Base-by-base conservation (phyloP, 2,329 filamentous ascomycete species). In the Thelonectria discophora region DNA sequence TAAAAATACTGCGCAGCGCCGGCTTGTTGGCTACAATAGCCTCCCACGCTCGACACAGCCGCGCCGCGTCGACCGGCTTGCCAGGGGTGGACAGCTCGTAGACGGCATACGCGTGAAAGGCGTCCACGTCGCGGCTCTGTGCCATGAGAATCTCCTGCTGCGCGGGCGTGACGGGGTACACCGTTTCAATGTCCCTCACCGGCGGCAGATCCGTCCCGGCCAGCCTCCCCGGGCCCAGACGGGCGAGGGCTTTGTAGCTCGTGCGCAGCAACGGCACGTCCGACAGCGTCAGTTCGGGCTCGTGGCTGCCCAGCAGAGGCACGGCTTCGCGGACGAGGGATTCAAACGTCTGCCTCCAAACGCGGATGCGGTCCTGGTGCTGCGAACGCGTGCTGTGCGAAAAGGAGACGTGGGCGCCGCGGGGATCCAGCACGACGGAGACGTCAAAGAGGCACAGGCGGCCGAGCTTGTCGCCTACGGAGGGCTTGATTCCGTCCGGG, bases 381-480 rank as follows among this genome's bases (percentile, higher is more conserved):
- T 68, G 75, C 9, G 80, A 79, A 17, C 75, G 72, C 7, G 72
- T 73, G 65, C 79, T 81, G 68, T 81, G 84, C 0, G 81, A 66
- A 21, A 84, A 76, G 34, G 81, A 80, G 53, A 86, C 68, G 32
- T 77, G 80, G 3, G 80, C 79, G 12, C 71, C 69, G 27, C 76
- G 72, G 20, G 80, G 75, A 37, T 84, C 80, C 12, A 83, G 72
- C 60, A 77, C 76, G n/a, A 81, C 77, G 1, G 79, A 82, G 3
- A 85, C 73, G 62, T 86, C 84, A 12, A 86, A 85, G 0, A 84
- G 64, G 0, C 83, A 80, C 9, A 84, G 79, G 10, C 83, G 79
- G 5, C 81, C 80, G 7, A 85, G 81, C 0, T 74, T 69, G 5
- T 75, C 66, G 0, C 83, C 83, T 34, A 83, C 77, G 40, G 84